phyloP scores from a whole-genome alignment of 768 basidiomycete species.

The Mycena galericulata region DNA sequence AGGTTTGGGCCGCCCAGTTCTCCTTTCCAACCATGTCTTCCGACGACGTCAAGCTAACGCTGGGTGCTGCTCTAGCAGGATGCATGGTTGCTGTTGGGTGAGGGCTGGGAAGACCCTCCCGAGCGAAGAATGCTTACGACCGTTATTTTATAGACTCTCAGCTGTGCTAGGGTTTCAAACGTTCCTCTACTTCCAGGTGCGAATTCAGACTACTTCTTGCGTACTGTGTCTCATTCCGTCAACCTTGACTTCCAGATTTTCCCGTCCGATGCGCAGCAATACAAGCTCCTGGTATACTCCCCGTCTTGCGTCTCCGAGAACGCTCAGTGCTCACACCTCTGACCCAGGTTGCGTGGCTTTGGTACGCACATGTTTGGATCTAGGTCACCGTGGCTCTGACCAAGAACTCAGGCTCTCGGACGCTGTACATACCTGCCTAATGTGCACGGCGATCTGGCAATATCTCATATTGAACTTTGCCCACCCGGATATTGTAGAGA shows the following conservation, averaged over 20 bases:
- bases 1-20: neutral
- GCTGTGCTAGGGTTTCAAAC: constrained; percentile 30
- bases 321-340: neutral
- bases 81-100: constrained; percentile 28
- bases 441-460: constrained; percentile 25
- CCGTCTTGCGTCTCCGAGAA: too few species aligned
- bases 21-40: constrained; percentile 12
- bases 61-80: constrained; percentile 26
- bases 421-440: constrained; percentile 22
- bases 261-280: constrained; percentile 17
- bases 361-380: neutral
- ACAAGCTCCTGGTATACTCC: constrained; percentile 21
- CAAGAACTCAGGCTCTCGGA: constrained; percentile 16
- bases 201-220: too few species aligned
- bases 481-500: neutral
- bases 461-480: constrained; percentile 18
- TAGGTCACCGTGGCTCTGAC: neutral
- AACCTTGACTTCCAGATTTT: too few species aligned
- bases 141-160: constrained; percentile 25
- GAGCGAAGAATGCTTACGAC: neutral
- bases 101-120: neutral
- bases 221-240: too few species aligned
- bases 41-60: constrained; percentile 5
- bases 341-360: constrained; percentile 19
- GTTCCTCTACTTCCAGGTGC: constrained; percentile 33